These are phyloP conservation scores for Gracilaria domingensis DNA, from an alignment of 23 red algal genomes.

Conservation along the genomic window DNA sequence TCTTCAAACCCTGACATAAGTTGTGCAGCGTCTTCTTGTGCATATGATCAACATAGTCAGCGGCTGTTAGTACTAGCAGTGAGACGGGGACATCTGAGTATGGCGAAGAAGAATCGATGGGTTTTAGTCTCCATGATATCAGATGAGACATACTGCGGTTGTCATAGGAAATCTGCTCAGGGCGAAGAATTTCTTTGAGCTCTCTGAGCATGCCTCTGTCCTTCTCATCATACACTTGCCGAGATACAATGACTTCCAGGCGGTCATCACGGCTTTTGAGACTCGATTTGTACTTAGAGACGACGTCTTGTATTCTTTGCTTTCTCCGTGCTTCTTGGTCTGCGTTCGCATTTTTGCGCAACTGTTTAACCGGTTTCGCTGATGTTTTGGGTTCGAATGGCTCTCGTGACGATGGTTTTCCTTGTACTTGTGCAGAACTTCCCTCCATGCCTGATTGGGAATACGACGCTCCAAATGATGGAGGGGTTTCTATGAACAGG, in stretches of 20 bases:
- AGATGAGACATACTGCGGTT: not conserved
- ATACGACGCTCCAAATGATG: not conserved
- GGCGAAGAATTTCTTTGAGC: not conserved
- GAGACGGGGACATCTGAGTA: constrained; percentile 1
- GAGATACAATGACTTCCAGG: constrained; percentile 8
- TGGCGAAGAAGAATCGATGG: not conserved
- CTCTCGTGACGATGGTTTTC: not conserved
- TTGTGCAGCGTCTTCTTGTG: not conserved
- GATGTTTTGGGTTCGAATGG: not conserved
- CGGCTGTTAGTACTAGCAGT: not conserved
- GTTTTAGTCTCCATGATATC: constrained; percentile 33
- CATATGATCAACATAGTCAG: constrained; percentile 33
- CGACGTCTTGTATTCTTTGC: not conserved
- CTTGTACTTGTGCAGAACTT: not conserved
- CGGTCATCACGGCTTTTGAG: not conserved
- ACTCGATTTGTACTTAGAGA: not conserved
- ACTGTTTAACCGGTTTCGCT: not conserved
- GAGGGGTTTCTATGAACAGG: not conserved
- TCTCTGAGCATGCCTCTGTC: not conserved
- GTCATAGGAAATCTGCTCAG: not conserved
- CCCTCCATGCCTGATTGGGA: not conserved
- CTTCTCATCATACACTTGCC: constrained; percentile 8
- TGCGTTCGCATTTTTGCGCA: not conserved
- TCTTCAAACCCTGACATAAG: not conserved
- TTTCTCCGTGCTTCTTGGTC: not conserved